Conservation (phyloP, 1,284 basidiomycete genomes). For the Cutaneotrichosporon daszewskae region DNA sequence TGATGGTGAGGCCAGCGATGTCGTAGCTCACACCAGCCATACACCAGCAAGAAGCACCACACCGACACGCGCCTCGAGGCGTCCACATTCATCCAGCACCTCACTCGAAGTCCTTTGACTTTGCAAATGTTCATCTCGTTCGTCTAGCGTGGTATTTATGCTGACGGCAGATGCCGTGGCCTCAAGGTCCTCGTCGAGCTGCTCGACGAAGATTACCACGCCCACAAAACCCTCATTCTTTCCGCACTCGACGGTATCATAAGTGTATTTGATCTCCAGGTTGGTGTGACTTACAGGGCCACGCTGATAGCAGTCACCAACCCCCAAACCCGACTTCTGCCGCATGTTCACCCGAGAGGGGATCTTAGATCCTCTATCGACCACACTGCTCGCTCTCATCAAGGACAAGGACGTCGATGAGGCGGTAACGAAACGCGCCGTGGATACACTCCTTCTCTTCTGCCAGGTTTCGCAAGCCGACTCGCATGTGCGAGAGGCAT, state of each 20-base stretch:
- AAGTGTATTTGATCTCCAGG: constrained; percentile 84
- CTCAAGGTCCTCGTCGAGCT: constrained; percentile 90
- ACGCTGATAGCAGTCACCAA: constrained; percentile 60
- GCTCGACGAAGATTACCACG: constrained; percentile 88
- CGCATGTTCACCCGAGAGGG: constrained; percentile 97
- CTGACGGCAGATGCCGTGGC: constrained; percentile 68
- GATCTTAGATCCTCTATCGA: constrained; percentile 83
- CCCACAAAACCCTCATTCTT: constrained; percentile 83
- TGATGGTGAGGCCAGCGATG: constrained; percentile 60
- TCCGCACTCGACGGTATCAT: constrained; percentile 91
- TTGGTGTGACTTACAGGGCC: constrained; percentile 20
- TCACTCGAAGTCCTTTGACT: constrained; percentile 86
- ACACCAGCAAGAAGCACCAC: constrained; percentile 89
- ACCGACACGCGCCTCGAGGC: constrained; percentile 91
- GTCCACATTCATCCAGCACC: constrained; percentile 84
- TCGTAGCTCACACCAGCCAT: constrained; percentile 49
- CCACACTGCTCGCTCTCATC: constrained; percentile 82
- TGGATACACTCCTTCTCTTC: constrained; percentile 85
- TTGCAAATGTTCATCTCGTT: constrained; percentile 97
- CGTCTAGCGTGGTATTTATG: constrained; percentile 49
- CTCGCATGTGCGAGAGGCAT: constrained; percentile 80
- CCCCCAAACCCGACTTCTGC: constrained; percentile 96
- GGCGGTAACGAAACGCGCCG: constrained; percentile 79
- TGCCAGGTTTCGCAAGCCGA: constrained; percentile 94
- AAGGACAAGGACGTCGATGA: constrained; percentile 60